These are phyloP conservation scores for Cryptococcus deneoformans DNA, from an alignment of 1,284 basidiomycete genomes.

Conservation along the genomic window DNA sequence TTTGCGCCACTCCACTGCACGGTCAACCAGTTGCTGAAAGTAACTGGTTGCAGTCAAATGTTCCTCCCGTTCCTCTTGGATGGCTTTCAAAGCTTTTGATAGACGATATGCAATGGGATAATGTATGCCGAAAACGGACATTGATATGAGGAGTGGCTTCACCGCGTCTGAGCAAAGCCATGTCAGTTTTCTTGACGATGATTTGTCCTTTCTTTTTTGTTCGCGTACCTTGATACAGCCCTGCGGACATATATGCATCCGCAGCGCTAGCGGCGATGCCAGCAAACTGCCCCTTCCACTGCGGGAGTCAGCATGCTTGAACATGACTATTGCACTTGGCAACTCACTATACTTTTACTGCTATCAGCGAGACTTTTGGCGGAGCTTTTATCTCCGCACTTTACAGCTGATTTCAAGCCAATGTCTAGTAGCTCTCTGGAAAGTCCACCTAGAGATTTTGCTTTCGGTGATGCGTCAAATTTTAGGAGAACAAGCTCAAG, in stretches of 20 bases:
- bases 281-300: constrained; percentile 33
- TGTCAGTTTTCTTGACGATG: not conserved
- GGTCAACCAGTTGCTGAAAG: not conserved
- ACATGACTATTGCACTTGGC: not conserved
- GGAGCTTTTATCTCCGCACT: constrained; percentile 2
- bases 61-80: not conserved
- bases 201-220: not conserved
- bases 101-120: constrained; percentile 12
- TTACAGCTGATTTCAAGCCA: constrained; percentile 25
- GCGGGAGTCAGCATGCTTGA: not conserved
- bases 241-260: constrained; percentile 24
- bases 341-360: constrained; percentile 15
- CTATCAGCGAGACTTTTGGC: constrained; percentile 24
- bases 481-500: constrained; percentile 15
- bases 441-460: constrained; percentile 18
- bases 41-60: not conserved
- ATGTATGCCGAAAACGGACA: constrained; percentile 15
- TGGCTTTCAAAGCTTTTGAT: not conserved
- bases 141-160: constrained; percentile 13
- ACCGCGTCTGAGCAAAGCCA: constrained; percentile 14
- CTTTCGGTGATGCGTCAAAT: constrained; percentile 10
- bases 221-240: constrained; percentile 11
- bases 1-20: constrained; percentile 1
- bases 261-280: constrained; percentile 24
- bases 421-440: constrained; percentile 34